Evolutionary conservation across 108 stramenopile species (phyloP).

Genomic region (Cyclotella sp.): DNA sequence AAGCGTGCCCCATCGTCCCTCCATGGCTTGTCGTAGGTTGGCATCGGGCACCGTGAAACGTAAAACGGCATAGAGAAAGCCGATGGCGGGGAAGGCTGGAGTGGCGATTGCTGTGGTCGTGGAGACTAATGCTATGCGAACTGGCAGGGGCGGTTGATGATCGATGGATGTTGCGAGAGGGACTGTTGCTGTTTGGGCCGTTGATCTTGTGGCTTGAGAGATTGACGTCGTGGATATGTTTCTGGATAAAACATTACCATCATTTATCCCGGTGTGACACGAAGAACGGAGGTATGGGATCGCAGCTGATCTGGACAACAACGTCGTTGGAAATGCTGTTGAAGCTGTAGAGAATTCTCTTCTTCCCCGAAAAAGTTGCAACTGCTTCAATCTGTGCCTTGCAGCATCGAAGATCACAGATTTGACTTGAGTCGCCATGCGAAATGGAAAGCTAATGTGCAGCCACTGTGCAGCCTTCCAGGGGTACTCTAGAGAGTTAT

Average conservation of each 20-base stretch:
- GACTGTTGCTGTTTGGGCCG: background rate
- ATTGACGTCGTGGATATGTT: background rate
- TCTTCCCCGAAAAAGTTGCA: too few relatives aligned
- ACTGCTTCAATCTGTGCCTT: too few relatives aligned
- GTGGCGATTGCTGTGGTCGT: constrained; percentile 52
- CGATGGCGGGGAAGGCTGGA: constrained; percentile 55
- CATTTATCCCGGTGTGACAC: background rate
- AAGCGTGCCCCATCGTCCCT: constrained; percentile 49
- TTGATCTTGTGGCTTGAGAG: background rate
- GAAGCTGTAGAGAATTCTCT: too few relatives aligned
- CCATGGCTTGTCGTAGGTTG: constrained; percentile 39
- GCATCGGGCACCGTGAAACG: constrained; percentile 44
- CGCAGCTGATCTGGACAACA: background rate
- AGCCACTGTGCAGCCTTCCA: too few relatives aligned
- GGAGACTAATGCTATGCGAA: constrained; percentile 52
- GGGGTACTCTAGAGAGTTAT: too few relatives aligned
- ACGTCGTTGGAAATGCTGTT: background rate
- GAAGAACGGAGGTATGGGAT: too few relatives aligned
- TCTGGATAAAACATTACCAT: background rate
- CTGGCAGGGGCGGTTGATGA: constrained; percentile 45
- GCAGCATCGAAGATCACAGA: too few relatives aligned
- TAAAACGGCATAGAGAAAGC: constrained; percentile 42
- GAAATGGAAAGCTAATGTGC: too few relatives aligned
- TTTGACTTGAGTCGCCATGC: too few relatives aligned
- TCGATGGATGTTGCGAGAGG: background rate